Evolutionary conservation across 192 early-diverging fungal species (phyloP), one percentile per base, ranked within the genome.

Genomic region (Spizellomyces punctatus): DNA sequence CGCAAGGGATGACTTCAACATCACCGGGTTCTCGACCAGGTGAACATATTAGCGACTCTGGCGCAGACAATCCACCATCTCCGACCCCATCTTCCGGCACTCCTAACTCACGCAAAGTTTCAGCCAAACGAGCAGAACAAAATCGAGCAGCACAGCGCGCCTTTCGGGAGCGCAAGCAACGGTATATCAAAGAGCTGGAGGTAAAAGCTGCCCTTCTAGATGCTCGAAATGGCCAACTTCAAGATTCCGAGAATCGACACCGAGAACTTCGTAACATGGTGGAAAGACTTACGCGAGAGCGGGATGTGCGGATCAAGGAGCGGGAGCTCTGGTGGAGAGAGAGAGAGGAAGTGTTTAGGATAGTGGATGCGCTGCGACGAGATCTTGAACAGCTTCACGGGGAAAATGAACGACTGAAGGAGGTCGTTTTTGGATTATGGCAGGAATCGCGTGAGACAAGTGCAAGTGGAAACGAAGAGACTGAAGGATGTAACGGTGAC

Each of bases 141-240:
- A 83, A 84, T 69, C 71, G 83, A 10, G 80, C 80, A 45, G 78
- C 81, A 0, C 80, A 80, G 52, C 50, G 78, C 7, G 78, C 83
- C 36, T 83, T 78, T 64, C 64, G 79, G 10, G 82, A 84, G 61
- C 77, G 82, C n/a, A 86, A 79, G 48, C 67, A 82, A 61, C 48
- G 62, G 16, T 82, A 82, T 57, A 61, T 82, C 47, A 71, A 66
- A 66, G 76, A 66, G 17, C 59, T 77, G 58, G 76, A 77, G 46
- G 48, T 42, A 6, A 63, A 66, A 46, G 70, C 64, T 5, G 19
- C 58, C 41, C 48, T 74, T 21, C 71, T 77, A 9, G 49, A 47
- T 50, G 64, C 67, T 5, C 50, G 61, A 43, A 59, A 63, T 27
- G 61, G 22, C 49, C 21, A 45, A 10, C 62, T 72, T 6, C 60